phyloP scores from a whole-genome alignment of 1,139 yeast species.

The Debaryomyces singareniensis region DNA sequence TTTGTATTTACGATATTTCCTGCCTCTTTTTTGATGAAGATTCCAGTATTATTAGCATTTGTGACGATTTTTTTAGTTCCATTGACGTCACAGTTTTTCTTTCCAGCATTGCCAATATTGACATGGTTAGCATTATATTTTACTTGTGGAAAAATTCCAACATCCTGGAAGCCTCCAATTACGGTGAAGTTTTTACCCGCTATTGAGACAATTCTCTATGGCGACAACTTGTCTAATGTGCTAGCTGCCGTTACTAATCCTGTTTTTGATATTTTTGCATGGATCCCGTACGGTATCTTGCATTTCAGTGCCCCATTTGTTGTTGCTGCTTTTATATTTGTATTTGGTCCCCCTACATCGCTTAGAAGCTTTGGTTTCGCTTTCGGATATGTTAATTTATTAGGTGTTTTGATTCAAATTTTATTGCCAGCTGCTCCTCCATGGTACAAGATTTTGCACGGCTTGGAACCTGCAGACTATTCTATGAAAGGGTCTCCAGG shows the following conservation, averaged over 20 bases:
- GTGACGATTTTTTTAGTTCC: constrained; percentile 54
- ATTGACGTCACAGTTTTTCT: constrained; percentile 76
- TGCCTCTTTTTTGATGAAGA: constrained; percentile 42
- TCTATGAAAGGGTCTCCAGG: constrained; percentile 95
- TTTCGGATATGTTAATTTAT: constrained; percentile 92
- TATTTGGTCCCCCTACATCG: constrained; percentile 91
- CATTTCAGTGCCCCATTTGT: constrained; percentile 90
- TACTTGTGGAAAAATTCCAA: constrained; percentile 72
- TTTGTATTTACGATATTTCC: constrained; percentile 50
- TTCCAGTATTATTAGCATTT: constrained; percentile 33
- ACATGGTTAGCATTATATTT: constrained; percentile 87
- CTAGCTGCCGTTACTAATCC: constrained; percentile 70
- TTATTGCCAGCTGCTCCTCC: constrained; percentile 96
- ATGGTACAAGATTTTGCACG: constrained; percentile 88
- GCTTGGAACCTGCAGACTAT: constrained; percentile 86
- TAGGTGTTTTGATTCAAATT: constrained; percentile 78
- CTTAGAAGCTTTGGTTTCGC: constrained; percentile 87
- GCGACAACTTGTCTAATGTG: constrained; percentile 85
- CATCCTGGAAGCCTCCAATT: constrained; percentile 79
- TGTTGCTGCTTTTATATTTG: constrained; percentile 69
- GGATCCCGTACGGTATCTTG: constrained; percentile 92
- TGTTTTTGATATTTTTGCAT: constrained; percentile 75
- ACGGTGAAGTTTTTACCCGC: constrained; percentile 90
- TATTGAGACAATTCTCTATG: constrained; percentile 87
- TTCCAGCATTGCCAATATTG: constrained; percentile 78